Evolutionary conservation across 139 green algal species (phyloP), one percentile per base, ranked within the genome.

Genomic region (Coelastrella sp.): DNA sequence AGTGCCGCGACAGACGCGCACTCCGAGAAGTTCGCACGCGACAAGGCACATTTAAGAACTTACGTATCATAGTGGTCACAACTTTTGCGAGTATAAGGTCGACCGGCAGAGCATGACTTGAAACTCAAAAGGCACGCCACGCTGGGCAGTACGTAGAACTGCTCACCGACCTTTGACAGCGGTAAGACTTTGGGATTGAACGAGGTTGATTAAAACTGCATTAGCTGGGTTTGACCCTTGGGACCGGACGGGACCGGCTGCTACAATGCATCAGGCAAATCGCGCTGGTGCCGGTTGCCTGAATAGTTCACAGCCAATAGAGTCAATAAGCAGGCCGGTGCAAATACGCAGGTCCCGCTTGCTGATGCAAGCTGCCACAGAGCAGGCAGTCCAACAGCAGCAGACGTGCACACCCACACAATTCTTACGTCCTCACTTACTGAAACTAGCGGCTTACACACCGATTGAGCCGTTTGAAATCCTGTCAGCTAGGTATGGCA

Each of bases 381-480:
- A 74, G 14, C 64, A 78, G 76, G 87, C 77, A 56, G 76, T 90
- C 19, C 60, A 85, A 78, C 86, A 90, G 65, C 87, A 86, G 65
- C 76, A 91, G 23, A 13, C 73, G 6, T 54, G 23, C 8, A 90
- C 65, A 59, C 32, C 73, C 47, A 89, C 89, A 3, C 80, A 92
- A 23, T 99, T 98, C 85, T 89, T 99, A 56, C 94, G 98, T 2
- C 94, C 95, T 14, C 98, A 99, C 94, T 90, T 99, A 76, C 90
- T 96, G 0, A 94, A 98, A 71, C 92, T 99, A 58, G 95, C 96
- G 19, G 86, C 98, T 2, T 99, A 99, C 94, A 99, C 97, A 5
- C 98, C 98, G 7, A 99, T 99, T 23, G 96, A 99, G 92, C 98
- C 98, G 0, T 99, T 99, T 87, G 98, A 99, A 87, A 79, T 99